Base-by-base conservation (phyloP, 768 basidiomycete genomes). In the Amanita subjunquillea region DNA sequence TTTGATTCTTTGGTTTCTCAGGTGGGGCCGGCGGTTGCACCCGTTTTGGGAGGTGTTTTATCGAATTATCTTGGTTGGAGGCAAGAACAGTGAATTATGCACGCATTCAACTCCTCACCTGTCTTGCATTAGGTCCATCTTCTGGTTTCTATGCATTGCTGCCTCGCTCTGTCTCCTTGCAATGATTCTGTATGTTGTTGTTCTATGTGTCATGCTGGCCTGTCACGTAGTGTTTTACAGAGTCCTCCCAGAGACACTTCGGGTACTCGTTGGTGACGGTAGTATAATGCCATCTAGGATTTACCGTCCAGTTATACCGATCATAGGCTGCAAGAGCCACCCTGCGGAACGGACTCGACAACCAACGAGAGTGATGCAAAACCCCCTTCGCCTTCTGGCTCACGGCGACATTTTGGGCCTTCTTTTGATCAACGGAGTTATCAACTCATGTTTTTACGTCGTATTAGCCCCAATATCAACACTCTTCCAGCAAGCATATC, bases 31-130 rank as follows among this genome's bases (percentile, higher is more conserved):
- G 66, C 79, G 37, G 67, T 80, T 36, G 82, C 79, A 0, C 80
- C 80, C 8, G 75, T 83, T 37, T 73, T 84, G 34, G 72, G 77
- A 34, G 87, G 88, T 6, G 73, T 67, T 10, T 64, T 86, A 13
- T 69, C 82, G 4, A 73, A 77, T 46, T 66, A 67, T 8, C 61
- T 85, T 1, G 84, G 85, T 12, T 87, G 85, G 84, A 76, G 80
- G 80, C 79, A 43, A 49, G 63, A 56, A 6, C 3, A n/a, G 13
- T 40, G 25, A 27, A 15, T 49, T 37, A n/a, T 13, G n/a, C 6
- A 20, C 56, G 59, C 13, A 27, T 29, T 36, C 43, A 7, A 36
- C n/a, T 54, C 38, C 53, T 39, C 51, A 45, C 8, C 39, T 43
- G 39, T 45, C 38, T 47, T 17, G 1, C 17, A 17, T 17, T 39